Evolutionary conservation across 768 basidiomycete genomes (phyloP).

Genomic region (Mycena rebaudengoi): DNA sequence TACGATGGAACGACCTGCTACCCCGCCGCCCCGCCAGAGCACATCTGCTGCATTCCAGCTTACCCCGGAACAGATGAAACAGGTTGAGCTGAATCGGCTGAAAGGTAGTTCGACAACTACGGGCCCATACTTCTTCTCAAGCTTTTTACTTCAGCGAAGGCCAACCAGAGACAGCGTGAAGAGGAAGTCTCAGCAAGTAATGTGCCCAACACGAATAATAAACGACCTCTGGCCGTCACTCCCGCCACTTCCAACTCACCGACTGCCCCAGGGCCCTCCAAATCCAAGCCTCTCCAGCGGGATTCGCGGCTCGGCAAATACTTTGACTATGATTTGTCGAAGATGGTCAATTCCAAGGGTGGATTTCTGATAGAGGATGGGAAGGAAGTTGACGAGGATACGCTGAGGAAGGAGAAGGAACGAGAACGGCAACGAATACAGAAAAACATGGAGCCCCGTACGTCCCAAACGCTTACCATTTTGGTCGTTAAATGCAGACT

Average conservation of each 20-base stretch:
- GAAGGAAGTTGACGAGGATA: conserved; percentile 80
- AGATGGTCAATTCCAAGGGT: conserved; percentile 96
- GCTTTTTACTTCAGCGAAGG: conserved; percentile 64
- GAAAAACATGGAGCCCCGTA: conserved; percentile 81
- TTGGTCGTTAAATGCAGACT: neutral
- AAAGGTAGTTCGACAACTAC: conserved; percentile 43
- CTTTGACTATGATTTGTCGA: conserved; percentile 96
- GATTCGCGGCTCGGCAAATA: conserved; percentile 88
- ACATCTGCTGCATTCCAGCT: conserved; percentile 40
- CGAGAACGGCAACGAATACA: conserved; percentile 79
- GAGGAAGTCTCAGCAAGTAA: conserved; percentile 57
- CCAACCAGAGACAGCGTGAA: conserved; percentile 73
- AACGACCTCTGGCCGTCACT: conserved; percentile 70
- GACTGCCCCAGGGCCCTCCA: conserved; percentile 60
- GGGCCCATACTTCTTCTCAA: neutral
- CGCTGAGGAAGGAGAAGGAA: conserved; percentile 80
- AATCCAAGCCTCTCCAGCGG: conserved; percentile 64
- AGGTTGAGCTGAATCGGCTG: conserved; percentile 81
- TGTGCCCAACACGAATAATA: conserved; percentile 70
- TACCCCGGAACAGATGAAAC: conserved; percentile 74
- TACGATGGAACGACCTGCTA: conserved; percentile 40
- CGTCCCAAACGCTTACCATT: neutral
- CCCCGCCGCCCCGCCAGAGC: conserved; percentile 46
- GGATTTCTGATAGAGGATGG: conserved; percentile 94
- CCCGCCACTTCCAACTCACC: conserved; percentile 69